These are phyloP conservation scores for Arthrinium puccinioides DNA, from an alignment of 2,329 filamentous ascomycete species.

Conservation along the genomic window DNA sequence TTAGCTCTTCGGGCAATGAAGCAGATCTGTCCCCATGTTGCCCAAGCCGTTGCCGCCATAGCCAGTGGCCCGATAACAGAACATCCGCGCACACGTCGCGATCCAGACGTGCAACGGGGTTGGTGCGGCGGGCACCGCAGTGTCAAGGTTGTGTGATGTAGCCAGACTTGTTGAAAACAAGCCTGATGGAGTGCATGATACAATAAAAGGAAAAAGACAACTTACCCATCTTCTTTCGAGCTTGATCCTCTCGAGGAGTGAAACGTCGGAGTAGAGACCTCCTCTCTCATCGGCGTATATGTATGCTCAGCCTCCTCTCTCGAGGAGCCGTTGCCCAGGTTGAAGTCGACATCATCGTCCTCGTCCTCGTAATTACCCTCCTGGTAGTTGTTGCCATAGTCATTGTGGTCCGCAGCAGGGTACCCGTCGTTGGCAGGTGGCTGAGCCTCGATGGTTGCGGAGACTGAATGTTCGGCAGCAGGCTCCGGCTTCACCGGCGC, in stretches of 20 bases:
- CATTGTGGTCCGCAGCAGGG: slow-evolving; percentile 18
- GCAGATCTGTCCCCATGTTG: slow-evolving; percentile 9
- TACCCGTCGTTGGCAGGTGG: slow-evolving; percentile 20
- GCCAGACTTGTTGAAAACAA: too few relatives aligned
- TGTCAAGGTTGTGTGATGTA: too few relatives aligned
- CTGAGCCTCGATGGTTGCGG: slow-evolving; percentile 11
- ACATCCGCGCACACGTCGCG: too few relatives aligned
- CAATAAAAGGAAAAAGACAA: slow-evolving; percentile 24
- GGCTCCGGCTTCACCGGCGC: slow-evolving; percentile 18
- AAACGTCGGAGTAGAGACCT: slow-evolving; percentile 22
- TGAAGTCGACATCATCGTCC: slow-evolving; percentile 53
- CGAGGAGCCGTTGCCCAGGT: slow-evolving; percentile 39
- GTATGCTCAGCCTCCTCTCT: slow-evolving; percentile 15
- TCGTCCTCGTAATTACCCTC: slow-evolving; percentile 36
- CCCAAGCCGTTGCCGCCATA: neutral
- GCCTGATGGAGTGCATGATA: too few relatives aligned
- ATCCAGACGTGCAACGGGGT: too few relatives aligned
- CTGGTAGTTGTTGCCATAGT: slow-evolving; percentile 29
- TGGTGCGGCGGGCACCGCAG: too few relatives aligned
- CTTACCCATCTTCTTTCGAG: slow-evolving; percentile 92
- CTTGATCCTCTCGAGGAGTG: slow-evolving; percentile 47
- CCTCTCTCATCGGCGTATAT: slow-evolving; percentile 22
- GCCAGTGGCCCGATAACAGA: too few relatives aligned
- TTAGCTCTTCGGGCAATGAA: slow-evolving; percentile 12
- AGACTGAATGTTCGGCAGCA: slow-evolving; percentile 20